Base-by-base conservation (phyloP, 129 eudicot genomes). In the Logfia minima region DNA sequence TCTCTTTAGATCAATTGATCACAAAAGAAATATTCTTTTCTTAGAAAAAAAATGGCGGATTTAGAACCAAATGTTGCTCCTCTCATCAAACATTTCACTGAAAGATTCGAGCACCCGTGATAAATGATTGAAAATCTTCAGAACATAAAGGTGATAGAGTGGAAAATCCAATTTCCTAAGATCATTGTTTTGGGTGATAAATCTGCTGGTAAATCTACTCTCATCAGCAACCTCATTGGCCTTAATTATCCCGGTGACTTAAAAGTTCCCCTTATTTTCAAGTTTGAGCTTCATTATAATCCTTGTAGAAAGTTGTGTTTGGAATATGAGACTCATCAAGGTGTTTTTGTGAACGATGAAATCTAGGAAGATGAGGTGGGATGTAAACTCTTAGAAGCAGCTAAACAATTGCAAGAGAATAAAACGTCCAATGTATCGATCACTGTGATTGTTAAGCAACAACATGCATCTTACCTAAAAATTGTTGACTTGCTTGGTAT, bases 171-270 rank as follows among this genome's bases (percentile, higher is more conserved):
- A 24, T 19, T 19, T 6, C 66, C 66, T 21, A 61, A 61, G 66
- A 61, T 61, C 66, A 9, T 61, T 61, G 66, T 61, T 21, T 23
- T 61, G 66, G 34, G 66, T 61, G 66, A 61, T 61, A 13, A 61
- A 23, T 19, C 17, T 5, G 66, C 23, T 21, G 66, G 29, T 9
- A 61, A 61, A 24, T 6, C 66, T 2, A 61, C 4, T 61, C 66
- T 61, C 23, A 24, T 61, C 14, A 61, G 66, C 66, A 61, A 22
- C 16, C 66, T 61, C 66, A 61, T 61, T 23, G 66, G 66, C 31
- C 16, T 61, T 61, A 23, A 61, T 61, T 21, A n/a, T 9, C 31
- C 29, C 1, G 16, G 17, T 61, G 66, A 26, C 4, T 11, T 61
- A 3, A 24, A 61, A 23, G 28, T 23, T 61, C 66, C 66, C 29